Base-by-base conservation (phyloP, 2,329 filamentous ascomycete species). In the Aspergillus pseudoglaucus region DNA sequence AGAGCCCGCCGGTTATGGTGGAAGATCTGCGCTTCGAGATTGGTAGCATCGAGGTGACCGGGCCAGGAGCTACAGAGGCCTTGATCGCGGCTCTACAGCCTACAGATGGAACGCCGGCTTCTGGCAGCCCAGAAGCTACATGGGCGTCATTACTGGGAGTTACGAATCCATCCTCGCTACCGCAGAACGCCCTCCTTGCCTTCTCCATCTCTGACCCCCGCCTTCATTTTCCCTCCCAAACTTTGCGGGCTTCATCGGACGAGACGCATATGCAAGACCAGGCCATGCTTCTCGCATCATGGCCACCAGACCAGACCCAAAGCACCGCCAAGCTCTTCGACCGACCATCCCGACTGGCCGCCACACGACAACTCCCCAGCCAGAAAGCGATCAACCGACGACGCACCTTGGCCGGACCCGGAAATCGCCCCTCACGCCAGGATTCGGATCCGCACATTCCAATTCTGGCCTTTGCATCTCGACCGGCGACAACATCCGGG, bases 351-450 rank as follows among this genome's bases (percentile, higher is more conserved):
- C 82, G 90, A 32, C 78, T 86, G 49, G 75, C 72, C 47, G 86
- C 87, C 22, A 80, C 80, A 3, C 78, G 77, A 44, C 75, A 84
- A 12, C 79, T 90, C 2, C 83, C 87, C 2, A 82, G 77, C 9
- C 89, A 95, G 61, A 88, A 88, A 60, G 79, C 84, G 1, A 81
- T 97, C 57, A 90, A 94, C 62, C 81, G 86, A 42, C 83, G 91
- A 41, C 88, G 84, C 64, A 75, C 79, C 12, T 72, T 78, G 18
- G 79, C 79, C 14, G 62, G 75, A 0, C 83, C 87, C 0, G 89
- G 89, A 1, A 66, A 76, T 20, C 74, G 78, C 49, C 79, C 90
- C 0, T 69, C 78, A 18, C 64, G 80, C 1, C 75, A 76, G 7
- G 54, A 74, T 1, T 74, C 72, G 7, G 90, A 96, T 59, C 87